Percentiles rank a stretch among this genome's conserved stretches.
Conservation (phyloP, 208 protist genomes). For the Wallacemonas collosoma region DNA sequence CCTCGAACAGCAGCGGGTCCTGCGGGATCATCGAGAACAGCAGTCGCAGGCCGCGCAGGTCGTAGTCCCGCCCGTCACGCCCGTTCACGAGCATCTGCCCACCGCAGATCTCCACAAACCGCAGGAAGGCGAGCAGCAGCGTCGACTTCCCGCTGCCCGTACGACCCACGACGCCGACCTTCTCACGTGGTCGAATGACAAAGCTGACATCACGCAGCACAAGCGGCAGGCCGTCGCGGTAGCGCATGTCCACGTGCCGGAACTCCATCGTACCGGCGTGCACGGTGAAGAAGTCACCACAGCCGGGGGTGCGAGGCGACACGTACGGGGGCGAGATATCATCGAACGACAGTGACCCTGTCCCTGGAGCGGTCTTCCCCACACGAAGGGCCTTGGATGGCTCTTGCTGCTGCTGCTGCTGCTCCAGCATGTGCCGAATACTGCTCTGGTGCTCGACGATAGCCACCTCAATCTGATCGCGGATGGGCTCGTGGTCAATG, state of each 20-base stretch:
- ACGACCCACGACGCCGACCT: slow-evolving; percentile 81
- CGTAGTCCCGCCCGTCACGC: slow-evolving; percentile 28
- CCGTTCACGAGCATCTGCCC: slow-evolving; percentile 58
- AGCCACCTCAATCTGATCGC: slow-evolving; percentile 16
- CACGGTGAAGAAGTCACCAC: neutral
- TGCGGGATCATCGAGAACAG: slow-evolving; percentile 81
- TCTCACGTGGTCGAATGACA: slow-evolving; percentile 56
- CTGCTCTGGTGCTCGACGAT: slow-evolving; percentile 1
- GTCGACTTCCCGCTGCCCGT: slow-evolving; percentile 89
- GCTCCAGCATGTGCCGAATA: neutral
- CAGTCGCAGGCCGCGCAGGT: slow-evolving; percentile 55
- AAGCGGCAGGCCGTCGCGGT: slow-evolving; percentile 68
- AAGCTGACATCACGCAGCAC: slow-evolving; percentile 75
- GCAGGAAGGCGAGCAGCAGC: slow-evolving; percentile 66
- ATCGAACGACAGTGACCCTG: no score
- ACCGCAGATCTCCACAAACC: slow-evolving; percentile 51
- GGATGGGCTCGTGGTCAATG: slow-evolving; percentile 51
- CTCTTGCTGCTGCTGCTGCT: no score
- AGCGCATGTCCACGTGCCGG: slow-evolving; percentile 69
- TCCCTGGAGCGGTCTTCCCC: no score
- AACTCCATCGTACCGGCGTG: slow-evolving; percentile 47
- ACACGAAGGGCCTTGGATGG: no score
- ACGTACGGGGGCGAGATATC: neutral
- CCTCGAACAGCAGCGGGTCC: slow-evolving; percentile 77
- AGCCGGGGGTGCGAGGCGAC: neutral